Evolutionary conservation across 1,284 basidiomycete species (phyloP), one percentile per base, ranked within the genome.

Genomic region (Marasmius tenuissimus): DNA sequence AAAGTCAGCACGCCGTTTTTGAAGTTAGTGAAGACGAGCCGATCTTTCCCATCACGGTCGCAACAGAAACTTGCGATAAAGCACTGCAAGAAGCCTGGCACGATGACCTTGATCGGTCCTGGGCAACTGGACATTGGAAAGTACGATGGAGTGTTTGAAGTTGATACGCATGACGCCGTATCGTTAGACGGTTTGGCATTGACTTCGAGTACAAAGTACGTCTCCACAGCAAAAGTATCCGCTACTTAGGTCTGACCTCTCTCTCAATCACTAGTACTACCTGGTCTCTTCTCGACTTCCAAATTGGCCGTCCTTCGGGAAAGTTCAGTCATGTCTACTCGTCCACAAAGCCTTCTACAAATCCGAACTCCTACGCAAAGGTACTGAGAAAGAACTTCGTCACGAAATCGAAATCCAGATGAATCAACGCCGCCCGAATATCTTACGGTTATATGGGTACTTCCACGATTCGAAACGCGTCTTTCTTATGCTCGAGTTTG

Each of bases 301-400:
- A 97, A 66, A 96, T 99, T 67, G 97, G 97, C 11, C 86, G 94
- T 9, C 94, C 96, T 2, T 85, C 99, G 0, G 97, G 97, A 35
- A 98, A 98, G 78, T 99, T 98, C 69, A 97, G 97, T 0, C 92
- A 96, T 0, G 97, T 99, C 22, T 99, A 98, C 87, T 99, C 68
- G 97, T 97, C 5, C 87, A 99, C 75, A 99, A 99, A 78, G 96
- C 93, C 68, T 82, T 98, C 62, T 97, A 97, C 85, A 99, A 99
- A 80, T 91, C 78, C 59, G 76, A 77, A 67, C 75, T 88, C 20
- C 78, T 76, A 27, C 63, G 72, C 34, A 80, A 79, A 64, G 87
- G 88, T 63, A 72, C 88, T 60, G 77, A 76, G 58, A 71, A 70
- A 61, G 76, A 95, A 75, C 79, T 97, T 57, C 85, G 97, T 47